Evolutionary conservation across 345 rosid species (phyloP).

Genomic region (Linum usitatissimum): DNA sequence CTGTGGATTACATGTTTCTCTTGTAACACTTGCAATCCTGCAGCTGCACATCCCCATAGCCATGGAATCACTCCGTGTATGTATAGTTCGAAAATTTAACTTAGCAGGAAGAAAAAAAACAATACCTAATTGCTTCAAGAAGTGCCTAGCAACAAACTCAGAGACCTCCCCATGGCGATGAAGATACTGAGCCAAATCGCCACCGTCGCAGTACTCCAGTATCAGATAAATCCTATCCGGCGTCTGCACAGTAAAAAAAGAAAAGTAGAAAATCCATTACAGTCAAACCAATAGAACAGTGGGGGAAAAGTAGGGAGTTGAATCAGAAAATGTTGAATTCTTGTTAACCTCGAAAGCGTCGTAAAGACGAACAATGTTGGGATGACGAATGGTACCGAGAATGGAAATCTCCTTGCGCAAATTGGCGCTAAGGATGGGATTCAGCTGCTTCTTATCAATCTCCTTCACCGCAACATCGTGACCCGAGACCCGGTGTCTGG

Average conservation of each 20-base stretch:
- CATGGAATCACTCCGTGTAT: background rate
- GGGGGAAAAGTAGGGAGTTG: background rate
- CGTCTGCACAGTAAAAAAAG: constrained; percentile 30
- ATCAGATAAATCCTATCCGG: constrained; percentile 54
- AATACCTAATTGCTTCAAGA: constrained; percentile 76
- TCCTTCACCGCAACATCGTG: constrained; percentile 58
- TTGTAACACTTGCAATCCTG: constrained; percentile 74
- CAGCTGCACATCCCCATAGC: constrained; percentile 36
- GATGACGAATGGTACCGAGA: constrained; percentile 68
- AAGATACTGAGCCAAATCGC: constrained; percentile 66
- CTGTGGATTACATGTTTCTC: constrained; percentile 71
- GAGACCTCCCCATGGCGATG: constrained; percentile 53
- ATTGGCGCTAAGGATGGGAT: constrained; percentile 55
- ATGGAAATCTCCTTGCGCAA: constrained; percentile 64
- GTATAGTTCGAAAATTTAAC: background rate
- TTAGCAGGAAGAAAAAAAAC: background rate
- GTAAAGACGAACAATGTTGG: constrained; percentile 23
- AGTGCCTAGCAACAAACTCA: constrained; percentile 60
- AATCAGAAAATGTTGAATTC: too few relatives aligned
- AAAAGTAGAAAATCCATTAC: background rate
- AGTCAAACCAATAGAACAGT: constrained; percentile 5
- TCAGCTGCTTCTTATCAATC: constrained; percentile 56
- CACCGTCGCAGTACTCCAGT: constrained; percentile 79
- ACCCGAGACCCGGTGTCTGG: constrained; percentile 45
- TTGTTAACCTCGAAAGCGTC: constrained; percentile 19